Base-by-base conservation (phyloP, 768 basidiomycete genomes). In the Mycena rosella region DNA sequence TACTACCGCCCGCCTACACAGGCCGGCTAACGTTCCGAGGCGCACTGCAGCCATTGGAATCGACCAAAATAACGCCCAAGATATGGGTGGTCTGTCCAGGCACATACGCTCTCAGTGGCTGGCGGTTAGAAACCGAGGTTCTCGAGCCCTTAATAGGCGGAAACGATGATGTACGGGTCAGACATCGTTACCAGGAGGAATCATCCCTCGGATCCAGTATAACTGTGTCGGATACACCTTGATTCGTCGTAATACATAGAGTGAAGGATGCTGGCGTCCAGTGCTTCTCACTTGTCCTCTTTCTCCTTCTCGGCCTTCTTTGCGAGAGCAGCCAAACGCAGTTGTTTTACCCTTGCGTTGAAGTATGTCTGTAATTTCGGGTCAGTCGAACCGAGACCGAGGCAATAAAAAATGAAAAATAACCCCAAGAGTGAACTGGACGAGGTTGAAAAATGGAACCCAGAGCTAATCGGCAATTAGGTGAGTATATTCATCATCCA, bases 391-490 rank as follows among this genome's bases (percentile, higher is more conserved):
- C n/a, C n/a, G n/a, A n/a, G n/a, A n/a, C n/a, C n/a, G n/a, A n/a
- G n/a, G n/a, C n/a, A n/a, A n/a, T 59, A 62, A 27, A 32, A 2
- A 8, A 15, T 10, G 38, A 40, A 13, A 40, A 4, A 51, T 73
- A 74, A 94, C 94, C 24, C 94, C 94, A 15, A 94, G 83, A 24
- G 88, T 76, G 76, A 96, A 95, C 76, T 90, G 88, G 45, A 96
- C 81, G 38, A 86, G 72, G 77, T 90, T 95, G 86, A 96, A 96
- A 82, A 93, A 96, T 11, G 92, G 92, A 0, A 93, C 92, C 94
- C 95, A 95, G 48, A 95, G 84, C 91, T 94, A 47, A 11, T 22
- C n/a, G 26, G 10, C 27, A 48, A 22, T 29, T 30, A 26, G 1
- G 24, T 22, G 10, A 15, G 38, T 26, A 47, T 13, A 47, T 24